These are phyloP conservation scores for Croton laevigatus DNA, from an alignment of 441 rosid genomes.

Conservation along the genomic window DNA sequence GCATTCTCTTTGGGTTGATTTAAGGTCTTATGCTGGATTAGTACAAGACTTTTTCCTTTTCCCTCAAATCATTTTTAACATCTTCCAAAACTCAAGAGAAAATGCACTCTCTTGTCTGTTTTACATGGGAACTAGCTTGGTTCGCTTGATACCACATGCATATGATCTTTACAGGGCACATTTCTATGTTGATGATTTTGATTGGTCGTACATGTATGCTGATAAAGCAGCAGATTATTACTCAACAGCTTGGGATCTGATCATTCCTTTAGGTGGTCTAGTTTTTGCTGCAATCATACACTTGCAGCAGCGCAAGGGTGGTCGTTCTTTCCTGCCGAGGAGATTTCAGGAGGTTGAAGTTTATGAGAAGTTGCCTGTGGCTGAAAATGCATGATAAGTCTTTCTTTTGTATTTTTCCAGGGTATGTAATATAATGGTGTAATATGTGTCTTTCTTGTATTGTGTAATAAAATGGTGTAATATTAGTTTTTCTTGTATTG, in stretches of 20 bases:
- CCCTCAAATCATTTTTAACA: conserved; percentile 77
- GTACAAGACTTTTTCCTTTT: conserved; percentile 76
- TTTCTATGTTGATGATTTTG: conserved; percentile 17
- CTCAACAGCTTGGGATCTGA: conserved; percentile 75
- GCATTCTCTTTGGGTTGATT: conserved; percentile 47
- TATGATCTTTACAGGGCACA: conserved; percentile 76
- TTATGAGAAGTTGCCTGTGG: conserved; percentile 52
- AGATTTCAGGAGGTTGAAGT: conserved; percentile 37
- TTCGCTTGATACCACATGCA: conserved; percentile 68
- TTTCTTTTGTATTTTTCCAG: not conserved
- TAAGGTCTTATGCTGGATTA: conserved; percentile 71
- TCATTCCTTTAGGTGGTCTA: conserved; percentile 50
- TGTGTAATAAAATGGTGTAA: no score
- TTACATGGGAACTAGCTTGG: conserved; percentile 58
- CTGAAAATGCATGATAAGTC: not conserved
- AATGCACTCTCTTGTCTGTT: conserved; percentile 55
- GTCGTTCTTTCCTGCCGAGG: conserved; percentile 57
- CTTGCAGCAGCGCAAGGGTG: conserved; percentile 75
- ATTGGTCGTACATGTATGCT: conserved; percentile 41
- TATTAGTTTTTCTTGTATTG: no score
- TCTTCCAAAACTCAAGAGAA: conserved; percentile 45
- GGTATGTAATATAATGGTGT: not conserved
- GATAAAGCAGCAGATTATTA: conserved; percentile 46
- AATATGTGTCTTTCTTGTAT: no score
- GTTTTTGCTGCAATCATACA: conserved; percentile 49